phyloP scores from a whole-genome alignment of 1,284 basidiomycete species.

The Ceratobasidium theobromae region DNA sequence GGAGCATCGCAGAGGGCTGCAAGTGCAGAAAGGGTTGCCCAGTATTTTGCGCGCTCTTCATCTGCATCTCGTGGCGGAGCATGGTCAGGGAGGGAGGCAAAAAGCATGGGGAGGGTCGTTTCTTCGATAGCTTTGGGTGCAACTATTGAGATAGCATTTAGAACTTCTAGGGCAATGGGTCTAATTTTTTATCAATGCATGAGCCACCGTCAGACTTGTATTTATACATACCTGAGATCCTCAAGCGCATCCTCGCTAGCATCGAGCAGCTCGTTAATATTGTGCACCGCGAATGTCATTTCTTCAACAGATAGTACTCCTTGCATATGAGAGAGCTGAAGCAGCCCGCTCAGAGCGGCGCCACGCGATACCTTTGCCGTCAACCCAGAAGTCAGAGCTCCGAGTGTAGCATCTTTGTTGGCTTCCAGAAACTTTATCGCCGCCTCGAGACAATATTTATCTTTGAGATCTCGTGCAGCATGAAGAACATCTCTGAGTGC shows the following conservation, averaged over 20 bases:
- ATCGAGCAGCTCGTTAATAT: constrained; percentile 69
- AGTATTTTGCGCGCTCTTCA: constrained; percentile 60
- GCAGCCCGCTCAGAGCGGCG: constrained; percentile 63
- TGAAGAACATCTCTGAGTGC: constrained; percentile 49
- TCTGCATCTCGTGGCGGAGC: constrained; percentile 61
- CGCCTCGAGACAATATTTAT: constrained; percentile 42
- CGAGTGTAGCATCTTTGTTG: constrained; percentile 76
- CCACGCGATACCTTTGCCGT: constrained; percentile 56
- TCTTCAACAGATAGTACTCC: constrained; percentile 70
- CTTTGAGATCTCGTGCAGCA: constrained; percentile 42
- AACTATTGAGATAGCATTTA: constrained; percentile 65
- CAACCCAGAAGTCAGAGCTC: constrained; percentile 63
- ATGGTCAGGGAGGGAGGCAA: constrained; percentile 68
- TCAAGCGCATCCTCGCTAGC: constrained; percentile 57
- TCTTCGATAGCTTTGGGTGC: constrained; percentile 70
- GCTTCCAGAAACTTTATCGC: constrained; percentile 48
- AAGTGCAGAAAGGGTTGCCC: constrained; percentile 71
- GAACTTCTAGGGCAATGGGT: constrained; percentile 64
- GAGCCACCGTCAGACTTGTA: not conserved
- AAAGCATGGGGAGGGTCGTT: constrained; percentile 78
- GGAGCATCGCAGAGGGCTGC: constrained; percentile 73
- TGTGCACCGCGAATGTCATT: constrained; percentile 75
- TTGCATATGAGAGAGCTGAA: constrained; percentile 63
- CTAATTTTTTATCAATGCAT: constrained; percentile 47
- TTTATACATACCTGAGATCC: constrained; percentile 53